Evolutionary conservation across 768 basidiomycete species (phyloP).

Genomic region (Boletales sp.): DNA sequence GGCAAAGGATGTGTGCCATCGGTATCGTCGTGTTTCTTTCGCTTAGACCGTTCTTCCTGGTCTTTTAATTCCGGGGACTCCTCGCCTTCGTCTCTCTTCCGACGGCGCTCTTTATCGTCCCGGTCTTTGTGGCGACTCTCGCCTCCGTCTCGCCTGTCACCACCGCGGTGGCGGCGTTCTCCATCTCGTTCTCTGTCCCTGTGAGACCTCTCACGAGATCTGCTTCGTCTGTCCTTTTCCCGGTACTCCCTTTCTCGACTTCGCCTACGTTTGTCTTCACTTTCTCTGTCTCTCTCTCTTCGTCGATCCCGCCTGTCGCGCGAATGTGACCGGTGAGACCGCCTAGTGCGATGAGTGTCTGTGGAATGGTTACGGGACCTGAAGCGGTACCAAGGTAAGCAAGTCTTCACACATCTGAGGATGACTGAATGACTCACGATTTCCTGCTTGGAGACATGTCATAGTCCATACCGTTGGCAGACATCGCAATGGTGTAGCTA

Average conservation of each 20-base stretch:
- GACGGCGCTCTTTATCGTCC: conserved; percentile 52
- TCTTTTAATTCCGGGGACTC: conserved; percentile 43
- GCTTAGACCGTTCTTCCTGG: conserved; percentile 57
- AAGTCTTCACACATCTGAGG: neutral
- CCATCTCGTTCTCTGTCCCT: conserved; percentile 36
- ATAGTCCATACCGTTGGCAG: conserved; percentile 56
- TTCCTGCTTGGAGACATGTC: conserved; percentile 58
- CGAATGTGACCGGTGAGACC: conserved; percentile 71
- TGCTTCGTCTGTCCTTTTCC: conserved; percentile 42
- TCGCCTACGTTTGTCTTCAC: conserved; percentile 58
- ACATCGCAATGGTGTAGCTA: conserved; percentile 32
- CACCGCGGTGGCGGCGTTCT: conserved; percentile 44
- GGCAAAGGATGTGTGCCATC: conserved; percentile 37
- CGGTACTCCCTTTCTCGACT: conserved; percentile 55
- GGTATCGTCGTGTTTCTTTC: conserved; percentile 58
- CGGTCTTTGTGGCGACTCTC: conserved; percentile 53
- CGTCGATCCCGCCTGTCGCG: conserved; percentile 48
- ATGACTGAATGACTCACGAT: conserved; percentile 45
- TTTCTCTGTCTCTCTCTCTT: conserved; percentile 47
- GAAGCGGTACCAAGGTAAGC: conserved; percentile 8
- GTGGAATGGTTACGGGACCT: conserved; percentile 74
- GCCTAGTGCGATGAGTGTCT: conserved; percentile 69
- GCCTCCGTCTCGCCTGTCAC: conserved; percentile 46
- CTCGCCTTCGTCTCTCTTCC: conserved; percentile 67
- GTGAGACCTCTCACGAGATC: conserved; percentile 51